Evolutionary conservation across 345 rosid species (phyloP), one percentile per base, ranked within the genome.

Genomic region (Moringa oleifera): DNA sequence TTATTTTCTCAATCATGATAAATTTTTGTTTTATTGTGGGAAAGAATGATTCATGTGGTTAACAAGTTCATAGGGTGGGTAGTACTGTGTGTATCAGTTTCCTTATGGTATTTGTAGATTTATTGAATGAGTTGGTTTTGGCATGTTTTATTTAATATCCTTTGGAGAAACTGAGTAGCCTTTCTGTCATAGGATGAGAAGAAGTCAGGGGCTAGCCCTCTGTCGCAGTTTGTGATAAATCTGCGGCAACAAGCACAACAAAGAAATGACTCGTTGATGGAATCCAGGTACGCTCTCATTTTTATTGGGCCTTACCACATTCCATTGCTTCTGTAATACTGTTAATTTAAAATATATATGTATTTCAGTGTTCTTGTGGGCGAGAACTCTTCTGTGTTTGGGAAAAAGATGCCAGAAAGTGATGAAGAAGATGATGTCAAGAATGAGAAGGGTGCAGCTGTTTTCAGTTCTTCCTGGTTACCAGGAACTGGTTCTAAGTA

Each of bases 391-490:
- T 80, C 88, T 1, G 56, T 79, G 46, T 94, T 88, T 31, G 79
- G 84, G 45, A 81, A 68, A 41, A 74, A 67, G 65, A 67, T 75
- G 66, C 63, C 76, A 6, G 84, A 67, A 36, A 79, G 83, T 21
- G 95, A 84, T 21, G 91, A 79, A 18, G 96, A 83, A 45, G 89
- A 90, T 52, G 82, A 67, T 22, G 58, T 58, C 22, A 66, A 59
- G 66, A 61, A 58, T 0, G 81, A 77, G 60, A 73, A 80, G 56
- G 96, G 83, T 55, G 81, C 86, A 60, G 68, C 79, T 25, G 83
- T 82, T 72, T 86, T 91, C 67, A 76, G 80, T 72, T 90, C 97
- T 25, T 79, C 91, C 53, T 91, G 99, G 99, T 75, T 91, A 76
- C 99, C 97, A 0, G 84, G 83, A 70, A 69, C 72, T 51, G 74